Conservation (phyloP, 176 grass and related monocot species). For the Musa troglodytarum region DNA sequence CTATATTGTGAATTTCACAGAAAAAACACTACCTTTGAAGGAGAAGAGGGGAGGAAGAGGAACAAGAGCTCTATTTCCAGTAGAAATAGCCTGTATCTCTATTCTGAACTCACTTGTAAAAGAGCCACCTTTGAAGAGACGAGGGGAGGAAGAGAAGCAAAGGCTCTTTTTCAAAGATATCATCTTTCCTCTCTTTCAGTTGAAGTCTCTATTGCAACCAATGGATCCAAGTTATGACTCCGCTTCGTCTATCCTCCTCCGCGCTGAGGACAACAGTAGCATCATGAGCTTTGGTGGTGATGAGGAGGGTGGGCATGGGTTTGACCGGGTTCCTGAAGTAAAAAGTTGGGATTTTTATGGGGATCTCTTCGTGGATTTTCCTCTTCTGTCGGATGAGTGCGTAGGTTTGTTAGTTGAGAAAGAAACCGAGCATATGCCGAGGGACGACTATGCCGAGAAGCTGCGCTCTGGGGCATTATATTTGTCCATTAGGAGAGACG, state of each 20-base stretch:
- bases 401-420: slow-evolving; percentile 46
- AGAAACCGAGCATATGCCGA: slow-evolving; percentile 57
- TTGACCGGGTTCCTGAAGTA: slow-evolving; percentile 12
- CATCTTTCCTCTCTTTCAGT: slow-evolving; percentile 5
- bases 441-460: slow-evolving; percentile 56
- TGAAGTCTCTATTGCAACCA: not conserved
- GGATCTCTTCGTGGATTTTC: slow-evolving; percentile 39
- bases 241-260: slow-evolving; percentile 68
- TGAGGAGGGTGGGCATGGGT: slow-evolving; percentile 16
- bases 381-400: slow-evolving; percentile 60
- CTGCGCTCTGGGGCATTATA: slow-evolving; percentile 47
- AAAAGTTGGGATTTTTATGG: slow-evolving; percentile 26
- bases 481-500: slow-evolving; percentile 56
- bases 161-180: not conserved
- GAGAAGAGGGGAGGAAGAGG: no score
- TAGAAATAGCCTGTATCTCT: no score
- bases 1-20: no score
- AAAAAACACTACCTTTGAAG: no score
- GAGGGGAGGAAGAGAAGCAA: not conserved
- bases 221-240: slow-evolving; percentile 69
- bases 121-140: slow-evolving; percentile 5
- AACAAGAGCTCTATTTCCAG: no score
- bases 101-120: not conserved
- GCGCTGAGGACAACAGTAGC: slow-evolving; percentile 73
- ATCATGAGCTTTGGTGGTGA: slow-evolving; percentile 53